Evolutionary conservation across 208 protist species (phyloP).

Genomic region (Trypanosoma scelopori): DNA sequence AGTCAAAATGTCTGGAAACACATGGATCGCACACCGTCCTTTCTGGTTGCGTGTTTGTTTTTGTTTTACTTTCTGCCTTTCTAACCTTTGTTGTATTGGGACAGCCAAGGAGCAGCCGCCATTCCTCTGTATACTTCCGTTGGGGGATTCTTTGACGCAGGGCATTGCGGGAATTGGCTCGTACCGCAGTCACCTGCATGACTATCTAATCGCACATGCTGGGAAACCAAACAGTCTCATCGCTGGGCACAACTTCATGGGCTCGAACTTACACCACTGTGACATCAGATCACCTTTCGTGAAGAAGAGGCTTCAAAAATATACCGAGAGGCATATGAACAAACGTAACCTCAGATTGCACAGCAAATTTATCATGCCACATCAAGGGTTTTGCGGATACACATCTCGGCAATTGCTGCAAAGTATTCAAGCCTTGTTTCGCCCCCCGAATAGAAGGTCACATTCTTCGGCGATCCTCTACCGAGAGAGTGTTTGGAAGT

Average conservation of each 20-base stretch:
- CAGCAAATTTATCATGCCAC: not conserved
- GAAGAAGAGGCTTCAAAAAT: too few relatives aligned
- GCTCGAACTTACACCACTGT: not conserved
- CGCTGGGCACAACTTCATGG: not conserved
- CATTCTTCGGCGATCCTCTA: not conserved
- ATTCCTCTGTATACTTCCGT: not conserved
- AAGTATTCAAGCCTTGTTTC: not conserved
- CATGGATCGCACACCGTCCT: too few relatives aligned
- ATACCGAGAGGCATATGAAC: too few relatives aligned
- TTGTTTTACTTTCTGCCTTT: too few relatives aligned
- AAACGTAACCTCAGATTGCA: not conserved
- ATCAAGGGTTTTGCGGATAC: not conserved
- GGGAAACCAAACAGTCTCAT: not conserved
- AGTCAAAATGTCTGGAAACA: too few relatives aligned
- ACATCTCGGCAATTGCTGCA: not conserved
- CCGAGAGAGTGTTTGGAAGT: not conserved
- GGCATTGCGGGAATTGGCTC: not conserved
- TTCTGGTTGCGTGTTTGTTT: too few relatives aligned
- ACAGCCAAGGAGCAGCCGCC: not conserved
- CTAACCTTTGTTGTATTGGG: too few relatives aligned
- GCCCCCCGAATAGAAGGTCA: too few relatives aligned
- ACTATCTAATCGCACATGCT: not conserved
- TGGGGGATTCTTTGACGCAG: constrained; percentile 1
- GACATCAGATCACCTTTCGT: not conserved
- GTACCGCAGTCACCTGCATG: constrained; percentile 1